Conservation (phyloP, 441 rosid species). For the Lepidium campestre region DNA sequence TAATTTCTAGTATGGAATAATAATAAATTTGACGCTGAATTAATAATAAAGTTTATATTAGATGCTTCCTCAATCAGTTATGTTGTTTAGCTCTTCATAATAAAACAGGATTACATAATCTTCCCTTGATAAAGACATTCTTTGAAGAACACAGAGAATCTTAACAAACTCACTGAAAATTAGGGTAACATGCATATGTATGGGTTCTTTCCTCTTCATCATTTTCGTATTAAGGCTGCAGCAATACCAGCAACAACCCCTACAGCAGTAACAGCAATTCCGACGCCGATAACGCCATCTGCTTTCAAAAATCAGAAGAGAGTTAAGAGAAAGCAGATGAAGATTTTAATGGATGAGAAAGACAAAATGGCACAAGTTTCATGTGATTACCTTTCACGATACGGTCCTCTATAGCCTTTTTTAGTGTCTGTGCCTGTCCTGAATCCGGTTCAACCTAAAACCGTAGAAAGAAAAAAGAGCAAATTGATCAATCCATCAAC, state of each 20-base stretch:
- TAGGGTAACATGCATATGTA: constrained; percentile 15
- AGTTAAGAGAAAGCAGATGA: neutral
- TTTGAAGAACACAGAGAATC: constrained; percentile 3
- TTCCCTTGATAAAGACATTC: neutral
- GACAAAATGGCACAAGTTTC: neutral
- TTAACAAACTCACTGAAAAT: constrained; percentile 25
- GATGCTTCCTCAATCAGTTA: constrained; percentile 3
- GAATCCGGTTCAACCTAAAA: constrained; percentile 59
- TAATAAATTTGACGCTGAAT: neutral
- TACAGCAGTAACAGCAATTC: constrained; percentile 60
- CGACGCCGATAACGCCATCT: constrained; percentile 77
- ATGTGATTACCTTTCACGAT: constrained; percentile 51
- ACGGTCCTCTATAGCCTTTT: constrained; percentile 51
- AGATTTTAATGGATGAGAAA: neutral
- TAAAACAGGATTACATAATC: constrained; percentile 10
- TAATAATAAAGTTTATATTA: constrained; percentile 11
- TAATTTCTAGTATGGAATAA: constrained; percentile 2
- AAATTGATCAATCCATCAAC: neutral
- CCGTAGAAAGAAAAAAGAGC: neutral
- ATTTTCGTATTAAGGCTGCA: constrained; percentile 43
- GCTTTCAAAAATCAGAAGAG: neutral
- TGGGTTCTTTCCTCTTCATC: constrained; percentile 12
- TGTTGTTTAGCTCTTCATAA: constrained; percentile 16
- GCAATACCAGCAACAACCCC: constrained; percentile 66
- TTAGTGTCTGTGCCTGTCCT: constrained; percentile 58